Conservation (phyloP, 2,329 filamentous ascomycete genomes). For the Lecanicillium sp. region DNA sequence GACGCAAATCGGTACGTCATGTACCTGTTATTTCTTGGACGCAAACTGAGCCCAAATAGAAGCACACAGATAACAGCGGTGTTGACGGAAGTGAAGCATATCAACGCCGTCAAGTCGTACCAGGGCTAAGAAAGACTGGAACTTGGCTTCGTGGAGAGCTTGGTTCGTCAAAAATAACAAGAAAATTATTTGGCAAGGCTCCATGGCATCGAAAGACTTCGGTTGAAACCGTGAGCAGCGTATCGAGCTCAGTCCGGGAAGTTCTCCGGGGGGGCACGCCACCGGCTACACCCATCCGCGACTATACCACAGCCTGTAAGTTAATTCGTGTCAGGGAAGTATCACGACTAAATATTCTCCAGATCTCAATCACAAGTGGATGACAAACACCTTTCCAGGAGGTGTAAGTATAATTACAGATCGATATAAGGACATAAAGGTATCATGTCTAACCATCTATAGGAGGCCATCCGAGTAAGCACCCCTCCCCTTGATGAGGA, state of each 20-base stretch:
- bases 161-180: slow-evolving; percentile 18
- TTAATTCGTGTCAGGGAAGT: neutral
- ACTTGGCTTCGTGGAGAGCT: slow-evolving; percentile 25
- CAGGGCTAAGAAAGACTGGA: slow-evolving; percentile 8
- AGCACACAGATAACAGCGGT: neutral
- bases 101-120: neutral
- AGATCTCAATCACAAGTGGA: slow-evolving; percentile 7
- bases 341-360: slow-evolving; percentile 10
- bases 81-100: slow-evolving; percentile 6
- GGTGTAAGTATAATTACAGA: slow-evolving; percentile 26
- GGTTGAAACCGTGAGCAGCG: slow-evolving; percentile 26
- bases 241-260: slow-evolving; percentile 33
- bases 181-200: slow-evolving; percentile 31
- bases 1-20: slow-evolving; percentile 11
- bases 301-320: slow-evolving; percentile 5
- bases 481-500: slow-evolving; percentile 36
- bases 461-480: slow-evolving; percentile 41
- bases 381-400: slow-evolving; percentile 18
- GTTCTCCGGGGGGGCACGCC: slow-evolving; percentile 29
- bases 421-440: no score
- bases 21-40: neutral
- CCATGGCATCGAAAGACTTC: slow-evolving; percentile 33
- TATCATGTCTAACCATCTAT: slow-evolving; percentile 8
- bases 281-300: slow-evolving; percentile 19
- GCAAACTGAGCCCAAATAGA: no score